phyloP scores from a whole-genome alignment of 2,329 filamentous ascomycete genomes.

The Blastomyces silverae region DNA sequence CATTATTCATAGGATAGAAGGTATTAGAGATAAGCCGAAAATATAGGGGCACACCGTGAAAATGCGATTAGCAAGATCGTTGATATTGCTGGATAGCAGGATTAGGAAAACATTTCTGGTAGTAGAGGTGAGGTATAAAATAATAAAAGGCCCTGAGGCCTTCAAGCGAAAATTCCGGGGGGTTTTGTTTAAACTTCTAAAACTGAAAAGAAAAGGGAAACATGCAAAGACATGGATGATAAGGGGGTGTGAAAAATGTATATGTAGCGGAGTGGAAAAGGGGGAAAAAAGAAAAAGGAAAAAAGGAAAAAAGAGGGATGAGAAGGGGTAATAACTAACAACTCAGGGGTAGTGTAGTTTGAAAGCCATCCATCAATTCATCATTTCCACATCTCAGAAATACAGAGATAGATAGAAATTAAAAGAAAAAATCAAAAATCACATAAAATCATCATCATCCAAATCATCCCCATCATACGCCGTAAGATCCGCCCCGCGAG shows the following conservation, averaged over 20 bases:
- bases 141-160: not conserved
- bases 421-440: conserved; percentile 21
- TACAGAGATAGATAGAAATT: not conserved
- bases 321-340: not conserved
- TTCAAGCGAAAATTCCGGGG: not conserved
- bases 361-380: not conserved
- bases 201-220: not conserved
- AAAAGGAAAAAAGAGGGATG: not conserved
- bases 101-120: not conserved
- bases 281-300: not conserved
- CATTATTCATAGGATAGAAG: no score
- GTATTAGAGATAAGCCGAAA: no score
- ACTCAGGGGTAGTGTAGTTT: not conserved
- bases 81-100: no score
- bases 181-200: not conserved
- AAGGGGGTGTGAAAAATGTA: not conserved
- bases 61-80: no score
- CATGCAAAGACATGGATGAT: not conserved
- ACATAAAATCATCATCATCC: conserved; percentile 53
- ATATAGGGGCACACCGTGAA: no score
- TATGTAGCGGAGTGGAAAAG: not conserved
- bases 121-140: not conserved
- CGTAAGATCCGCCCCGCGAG: conserved; percentile 56
- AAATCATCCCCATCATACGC: conserved; percentile 82
- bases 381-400: not conserved